Evolutionary conservation across 208 protist genomes (phyloP).

Genomic region (Crithidia bombi): DNA sequence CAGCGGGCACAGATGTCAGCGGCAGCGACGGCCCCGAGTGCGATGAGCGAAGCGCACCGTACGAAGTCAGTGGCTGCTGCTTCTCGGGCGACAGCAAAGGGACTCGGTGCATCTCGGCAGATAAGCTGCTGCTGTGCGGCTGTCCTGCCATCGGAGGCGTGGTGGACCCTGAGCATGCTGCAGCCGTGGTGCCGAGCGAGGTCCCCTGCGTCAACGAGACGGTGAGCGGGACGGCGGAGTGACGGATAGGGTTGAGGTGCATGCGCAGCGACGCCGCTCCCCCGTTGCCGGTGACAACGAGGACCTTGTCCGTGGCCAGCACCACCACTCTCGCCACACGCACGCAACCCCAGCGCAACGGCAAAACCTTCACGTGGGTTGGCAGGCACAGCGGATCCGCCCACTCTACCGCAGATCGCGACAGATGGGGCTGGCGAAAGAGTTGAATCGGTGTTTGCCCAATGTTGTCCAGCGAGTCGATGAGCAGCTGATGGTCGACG

Average conservation of each 20-base stretch:
- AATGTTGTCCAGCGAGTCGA: conserved; percentile 96
- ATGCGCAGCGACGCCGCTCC: conserved; percentile 34
- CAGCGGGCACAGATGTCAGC: neutral
- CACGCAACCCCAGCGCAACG: conserved; percentile 54
- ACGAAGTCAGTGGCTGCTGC: neutral
- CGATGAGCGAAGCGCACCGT: neutral
- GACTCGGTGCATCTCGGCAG: neutral
- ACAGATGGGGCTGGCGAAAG: conserved; percentile 91
- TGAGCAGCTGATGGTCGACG: conserved; percentile 70
- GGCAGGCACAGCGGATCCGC: conserved; percentile 43
- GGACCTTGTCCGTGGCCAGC: conserved; percentile 30
- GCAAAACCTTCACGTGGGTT: conserved; percentile 48
- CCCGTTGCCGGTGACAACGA: conserved; percentile 33
- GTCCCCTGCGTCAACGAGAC: neutral
- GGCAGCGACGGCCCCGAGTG: neutral
- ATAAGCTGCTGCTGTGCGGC: neutral
- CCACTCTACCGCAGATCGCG: conserved; percentile 43
- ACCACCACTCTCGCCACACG: conserved; percentile 47
- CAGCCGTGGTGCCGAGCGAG: neutral
- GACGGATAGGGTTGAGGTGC: conserved; percentile 33
- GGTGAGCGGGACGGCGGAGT: neutral
- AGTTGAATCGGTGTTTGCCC: conserved; percentile 98
- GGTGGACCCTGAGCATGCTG: neutral
- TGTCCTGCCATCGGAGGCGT: neutral
- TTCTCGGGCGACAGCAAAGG: neutral